Evolutionary conservation across 1,284 basidiomycete species (phyloP).

Genomic region (Cryptococcus jaspeensis): DNA sequence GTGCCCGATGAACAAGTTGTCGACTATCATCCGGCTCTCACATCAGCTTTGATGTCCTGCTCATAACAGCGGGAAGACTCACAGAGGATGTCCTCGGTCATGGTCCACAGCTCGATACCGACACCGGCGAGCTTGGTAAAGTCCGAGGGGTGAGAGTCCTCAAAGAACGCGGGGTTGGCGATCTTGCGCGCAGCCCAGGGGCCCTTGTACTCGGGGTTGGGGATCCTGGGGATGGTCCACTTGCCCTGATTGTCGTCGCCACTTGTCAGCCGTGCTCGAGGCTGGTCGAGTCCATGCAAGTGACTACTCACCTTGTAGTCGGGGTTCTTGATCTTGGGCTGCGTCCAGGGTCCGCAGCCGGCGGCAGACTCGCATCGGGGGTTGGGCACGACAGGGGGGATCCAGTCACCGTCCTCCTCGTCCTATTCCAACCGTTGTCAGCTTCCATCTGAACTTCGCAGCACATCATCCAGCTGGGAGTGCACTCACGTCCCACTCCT

Average conservation of each 20-base stretch:
- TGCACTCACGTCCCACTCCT: slow-evolving; percentile 80
- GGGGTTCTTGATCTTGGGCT: slow-evolving; percentile 85
- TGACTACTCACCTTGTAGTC: slow-evolving; percentile 63
- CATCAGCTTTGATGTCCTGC: neutral
- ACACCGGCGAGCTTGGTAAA: slow-evolving; percentile 87
- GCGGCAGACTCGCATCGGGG: slow-evolving; percentile 84
- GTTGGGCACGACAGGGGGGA: slow-evolving; percentile 83
- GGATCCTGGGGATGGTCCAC: slow-evolving; percentile 89
- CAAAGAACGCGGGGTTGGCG: slow-evolving; percentile 86
- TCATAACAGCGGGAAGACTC: slow-evolving; percentile 30
- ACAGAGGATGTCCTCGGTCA: slow-evolving; percentile 94
- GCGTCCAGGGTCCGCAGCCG: slow-evolving; percentile 92
- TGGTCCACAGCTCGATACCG: slow-evolving; percentile 97
- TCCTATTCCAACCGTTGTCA: slow-evolving; percentile 47
- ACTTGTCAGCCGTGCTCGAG: slow-evolving; percentile 1
- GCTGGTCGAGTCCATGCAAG: neutral
- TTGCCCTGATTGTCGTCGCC: slow-evolving; percentile 62
- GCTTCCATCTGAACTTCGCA: neutral
- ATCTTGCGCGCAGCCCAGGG: slow-evolving; percentile 91
- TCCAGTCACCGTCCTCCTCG: slow-evolving; percentile 98
- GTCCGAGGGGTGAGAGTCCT: slow-evolving; percentile 82
- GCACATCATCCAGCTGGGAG: neutral
- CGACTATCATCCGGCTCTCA: slow-evolving; percentile 51
- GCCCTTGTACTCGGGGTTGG: slow-evolving; percentile 98
- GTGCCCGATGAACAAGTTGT: slow-evolving; percentile 92